Base-by-base conservation (phyloP, 2,329 filamentous ascomycete species). In the Ilyonectria mors-panacis region DNA sequence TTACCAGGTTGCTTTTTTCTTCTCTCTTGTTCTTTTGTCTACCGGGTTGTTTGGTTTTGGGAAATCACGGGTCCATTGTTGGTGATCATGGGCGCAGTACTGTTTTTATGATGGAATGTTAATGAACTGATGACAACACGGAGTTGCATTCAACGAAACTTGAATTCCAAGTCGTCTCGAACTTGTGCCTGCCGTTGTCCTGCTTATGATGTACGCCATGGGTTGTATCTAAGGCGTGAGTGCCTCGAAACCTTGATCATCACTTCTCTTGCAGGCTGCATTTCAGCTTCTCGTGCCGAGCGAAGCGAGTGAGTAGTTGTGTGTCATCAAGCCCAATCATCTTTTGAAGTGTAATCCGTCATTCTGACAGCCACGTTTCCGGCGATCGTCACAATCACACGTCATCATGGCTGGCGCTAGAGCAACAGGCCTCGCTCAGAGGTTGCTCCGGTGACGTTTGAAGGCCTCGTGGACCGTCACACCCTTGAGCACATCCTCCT, bases 381-480 rank as follows among this genome's bases (percentile, higher is more conserved):
- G 13, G 42, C 42, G 26, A 15, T 21, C 30, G 13, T 53, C n/a
- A 17, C 50, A 13, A 53, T 53, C 30, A 12, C 50, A 53, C 50
- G 30, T 53, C 30, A 53, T 35, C 30, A 53, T 21, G 50, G 12
- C 8, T 26, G 19, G 12, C 48, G 26, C 23, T 35, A 28, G 23
- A 33, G 30, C 2, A 39, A 19, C n/a, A 26, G 33, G 10, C 28
- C 21, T 45, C 23, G 13, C 39, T 77, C 62, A 80, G n/a, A 78
- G 71, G 51, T 76, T 77, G 48, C 79, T 77, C 45, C 87, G 81
- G 69, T 91, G 87, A 63, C 82, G 86, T 77, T 86, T 85, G 75
- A 94, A 93, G 3, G 91, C 90, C 68, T 93, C 91, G 61, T 87
- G 84, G 19, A 93, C 89, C 21, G 84, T 87, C 74, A 86, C 84